phyloP scores from a whole-genome alignment of 1,139 yeast genomes.

The Magnusiomyces suaveolens region DNA sequence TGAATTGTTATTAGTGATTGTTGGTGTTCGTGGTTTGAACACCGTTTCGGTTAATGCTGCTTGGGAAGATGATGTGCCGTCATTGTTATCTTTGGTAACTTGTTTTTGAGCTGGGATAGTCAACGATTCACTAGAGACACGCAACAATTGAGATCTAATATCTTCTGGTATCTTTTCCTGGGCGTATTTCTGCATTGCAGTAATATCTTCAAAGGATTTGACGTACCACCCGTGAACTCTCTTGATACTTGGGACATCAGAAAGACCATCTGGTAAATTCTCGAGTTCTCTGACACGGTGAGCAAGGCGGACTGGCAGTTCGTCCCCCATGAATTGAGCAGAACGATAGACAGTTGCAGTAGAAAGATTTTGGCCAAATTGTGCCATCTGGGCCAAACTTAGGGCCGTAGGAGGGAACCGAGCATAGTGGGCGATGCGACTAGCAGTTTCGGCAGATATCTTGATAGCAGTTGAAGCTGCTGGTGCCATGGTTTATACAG shows the following conservation, averaged over 20 bases:
- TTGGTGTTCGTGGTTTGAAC: too few relatives aligned
- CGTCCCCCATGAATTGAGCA: conserved; percentile 76
- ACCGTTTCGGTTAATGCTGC: too few relatives aligned
- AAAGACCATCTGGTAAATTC: conserved; percentile 64
- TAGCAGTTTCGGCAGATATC: too few relatives aligned
- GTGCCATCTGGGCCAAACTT: conserved; percentile 80
- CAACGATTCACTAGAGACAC: conserved; percentile 9
- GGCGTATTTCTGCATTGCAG: conserved; percentile 32
- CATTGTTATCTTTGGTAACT: too few relatives aligned
- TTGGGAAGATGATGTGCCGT: too few relatives aligned
- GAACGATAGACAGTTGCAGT: conserved; percentile 78
- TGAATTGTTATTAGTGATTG: conserved; percentile 12
- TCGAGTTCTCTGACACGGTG: conserved; percentile 80
- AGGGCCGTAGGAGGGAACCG: conserved; percentile 75
- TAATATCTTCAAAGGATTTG: conserved; percentile 77
- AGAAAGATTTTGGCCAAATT: conserved; percentile 68
- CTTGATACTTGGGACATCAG: conserved; percentile 61
- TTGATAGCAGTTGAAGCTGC: conserved; percentile 16
- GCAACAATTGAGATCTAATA: conserved; percentile 9
- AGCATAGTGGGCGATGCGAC: conserved; percentile 46
- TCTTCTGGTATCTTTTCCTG: conserved; percentile 8
- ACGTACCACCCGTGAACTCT: conserved; percentile 85
- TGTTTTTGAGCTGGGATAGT: too few relatives aligned
- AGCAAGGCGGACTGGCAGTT: conserved; percentile 78
- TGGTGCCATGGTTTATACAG: not conserved